Evolutionary conservation across 805 yeast species (phyloP).

Genomic region (Candida multigemmis): DNA sequence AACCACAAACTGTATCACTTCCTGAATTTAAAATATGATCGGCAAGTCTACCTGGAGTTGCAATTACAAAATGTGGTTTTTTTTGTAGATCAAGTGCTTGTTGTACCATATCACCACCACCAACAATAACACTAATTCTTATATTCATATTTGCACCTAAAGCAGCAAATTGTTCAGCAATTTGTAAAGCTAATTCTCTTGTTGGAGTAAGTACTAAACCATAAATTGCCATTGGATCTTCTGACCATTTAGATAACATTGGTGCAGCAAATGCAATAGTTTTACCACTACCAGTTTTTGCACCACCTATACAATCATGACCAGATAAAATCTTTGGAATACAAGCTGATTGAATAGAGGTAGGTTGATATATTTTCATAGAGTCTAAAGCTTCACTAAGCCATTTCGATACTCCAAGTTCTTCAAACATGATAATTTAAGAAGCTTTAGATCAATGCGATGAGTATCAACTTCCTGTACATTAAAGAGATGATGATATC

Average conservation of each 20-base stretch:
- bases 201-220: constrained; percentile 89
- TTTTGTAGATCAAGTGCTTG: constrained; percentile 77
- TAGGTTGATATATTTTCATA: constrained; percentile 78
- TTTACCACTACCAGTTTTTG: constrained; percentile 96
- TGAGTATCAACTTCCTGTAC: too few relatives aligned
- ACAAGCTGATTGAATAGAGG: constrained; percentile 80
- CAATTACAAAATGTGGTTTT: constrained; percentile 89
- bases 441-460: constrained; percentile 1
- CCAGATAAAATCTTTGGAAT: constrained; percentile 82
- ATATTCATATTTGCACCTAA: constrained; percentile 85
- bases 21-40: constrained; percentile 85
- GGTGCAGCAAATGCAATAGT: constrained; percentile 98
- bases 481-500: too few relatives aligned
- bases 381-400: constrained; percentile 68
- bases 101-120: constrained; percentile 90
- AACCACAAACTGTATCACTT: constrained; percentile 74
- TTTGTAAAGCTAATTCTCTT: constrained; percentile 90
- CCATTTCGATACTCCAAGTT: constrained; percentile 81
- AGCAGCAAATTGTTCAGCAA: constrained; percentile 94
- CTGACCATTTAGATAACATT: constrained; percentile 88
- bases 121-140: constrained; percentile 76
- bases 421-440: constrained; percentile 41
- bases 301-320: constrained; percentile 94
- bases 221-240: constrained; percentile 87
- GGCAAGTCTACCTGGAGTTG: constrained; percentile 95